A percentile compares a stretch with the other conserved stretches of the same genome.
phyloP scores from a whole-genome alignment of 2,329 filamentous ascomycete species.

The Delphinella strobiligena region DNA sequence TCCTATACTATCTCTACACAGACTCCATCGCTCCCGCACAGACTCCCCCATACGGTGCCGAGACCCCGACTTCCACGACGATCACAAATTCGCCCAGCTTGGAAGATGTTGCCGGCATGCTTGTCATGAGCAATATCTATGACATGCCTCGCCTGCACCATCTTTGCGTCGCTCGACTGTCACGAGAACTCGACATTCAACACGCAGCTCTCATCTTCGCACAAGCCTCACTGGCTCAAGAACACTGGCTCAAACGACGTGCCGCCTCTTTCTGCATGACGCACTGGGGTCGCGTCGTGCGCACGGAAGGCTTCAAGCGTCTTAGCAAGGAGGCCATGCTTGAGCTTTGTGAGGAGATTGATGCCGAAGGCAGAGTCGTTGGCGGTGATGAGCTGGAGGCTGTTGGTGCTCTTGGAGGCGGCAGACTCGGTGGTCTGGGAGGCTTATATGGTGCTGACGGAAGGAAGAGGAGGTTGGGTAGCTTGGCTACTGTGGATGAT shows the following conservation, averaged over 20 bases:
- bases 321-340: conserved; percentile 70
- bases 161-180: conserved; percentile 79
- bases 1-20: conserved; percentile 92
- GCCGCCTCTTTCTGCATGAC: conserved; percentile 81
- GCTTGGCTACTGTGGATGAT: conserved; percentile 21
- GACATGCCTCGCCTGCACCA: conserved; percentile 88
- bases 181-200: conserved; percentile 83
- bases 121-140: conserved; percentile 97
- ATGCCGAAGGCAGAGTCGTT: conserved; percentile 82
- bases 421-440: conserved; percentile 28
- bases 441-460: conserved; percentile 20
- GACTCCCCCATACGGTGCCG: conserved; percentile 13
- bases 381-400: conserved; percentile 71
- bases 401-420: conserved; percentile 41
- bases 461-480: conserved; percentile 31
- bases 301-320: conserved; percentile 74
- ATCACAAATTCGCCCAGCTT: conserved; percentile 40
- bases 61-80: conserved; percentile 3
- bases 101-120: conserved; percentile 78
- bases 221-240: conserved; percentile 75
- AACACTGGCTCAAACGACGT: conserved; percentile 85
- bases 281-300: conserved; percentile 89
- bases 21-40: conserved; percentile 57
- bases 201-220: conserved; percentile 96
- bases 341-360: conserved; percentile 85